Percentiles rank a stretch among this genome's conserved stretches.
phyloP scores from a whole-genome alignment of 257 asterid genomes.

The Solanum chiquidenum region DNA sequence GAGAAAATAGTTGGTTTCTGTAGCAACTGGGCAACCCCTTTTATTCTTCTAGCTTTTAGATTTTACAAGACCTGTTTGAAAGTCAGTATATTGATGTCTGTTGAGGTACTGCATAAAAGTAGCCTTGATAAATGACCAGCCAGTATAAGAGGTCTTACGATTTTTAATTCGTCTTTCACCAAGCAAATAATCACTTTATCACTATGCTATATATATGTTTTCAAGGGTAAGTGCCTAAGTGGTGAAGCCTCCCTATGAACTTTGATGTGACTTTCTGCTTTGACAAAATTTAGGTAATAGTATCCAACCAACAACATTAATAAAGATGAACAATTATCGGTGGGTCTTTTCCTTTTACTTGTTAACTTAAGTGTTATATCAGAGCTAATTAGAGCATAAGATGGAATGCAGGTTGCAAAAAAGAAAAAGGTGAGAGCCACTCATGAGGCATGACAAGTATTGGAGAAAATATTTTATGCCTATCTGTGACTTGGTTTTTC shows the following conservation, averaged over 20 bases:
- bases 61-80: neutral
- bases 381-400: neutral
- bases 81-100: neutral
- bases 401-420: neutral
- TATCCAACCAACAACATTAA: neutral
- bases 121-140: neutral
- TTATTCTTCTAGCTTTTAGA: neutral
- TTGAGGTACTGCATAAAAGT: neutral
- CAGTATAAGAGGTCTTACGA: neutral
- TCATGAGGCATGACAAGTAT: neutral
- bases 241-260: neutral
- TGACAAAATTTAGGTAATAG: neutral
- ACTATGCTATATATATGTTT: neutral
- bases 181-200: neutral
- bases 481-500: neutral
- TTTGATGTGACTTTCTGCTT: neutral
- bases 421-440: neutral
- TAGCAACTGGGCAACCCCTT: neutral
- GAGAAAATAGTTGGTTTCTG: neutral
- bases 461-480: neutral
- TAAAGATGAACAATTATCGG: neutral
- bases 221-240: neutral
- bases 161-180: neutral
- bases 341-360: neutral
- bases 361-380: neutral